Conservation (phyloP, 2,329 filamentous ascomycete genomes). For the Paraconiothyrium brasiliense region DNA sequence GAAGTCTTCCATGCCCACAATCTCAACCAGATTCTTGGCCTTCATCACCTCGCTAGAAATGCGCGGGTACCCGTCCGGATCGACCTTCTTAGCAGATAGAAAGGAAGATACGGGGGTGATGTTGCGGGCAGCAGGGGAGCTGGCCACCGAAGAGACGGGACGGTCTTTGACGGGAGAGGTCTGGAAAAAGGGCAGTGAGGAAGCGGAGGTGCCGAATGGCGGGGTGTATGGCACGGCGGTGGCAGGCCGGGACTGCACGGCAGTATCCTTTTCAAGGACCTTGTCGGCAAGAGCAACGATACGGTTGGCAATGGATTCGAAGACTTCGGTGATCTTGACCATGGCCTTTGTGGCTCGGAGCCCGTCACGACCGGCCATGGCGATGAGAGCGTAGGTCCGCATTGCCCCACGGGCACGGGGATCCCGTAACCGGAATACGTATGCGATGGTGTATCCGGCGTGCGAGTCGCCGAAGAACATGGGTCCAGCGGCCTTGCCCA, state of each 20-base stretch:
- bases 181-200: constrained; percentile 34
- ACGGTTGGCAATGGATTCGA: constrained; percentile 62
- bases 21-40: constrained; percentile 66
- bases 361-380: constrained; percentile 65
- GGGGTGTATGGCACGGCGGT: constrained; percentile 43
- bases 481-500: constrained; percentile 65
- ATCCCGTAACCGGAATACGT: constrained; percentile 67
- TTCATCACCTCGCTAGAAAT: constrained; percentile 61
- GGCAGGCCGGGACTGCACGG: constrained; percentile 34
- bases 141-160: constrained; percentile 39
- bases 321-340: constrained; percentile 55
- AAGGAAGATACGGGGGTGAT: constrained; percentile 68
- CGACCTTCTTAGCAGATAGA: constrained; percentile 64
- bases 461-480: constrained; percentile 66
- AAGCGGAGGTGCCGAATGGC: constrained; percentile 42
- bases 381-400: constrained; percentile 66
- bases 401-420: constrained; percentile 65
- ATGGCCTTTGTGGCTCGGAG: constrained; percentile 57
- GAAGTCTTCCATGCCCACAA: constrained; percentile 66
- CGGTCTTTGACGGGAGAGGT: constrained; percentile 40
- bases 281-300: constrained; percentile 57
- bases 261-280: constrained; percentile 49
- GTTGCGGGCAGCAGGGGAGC: constrained; percentile 49
- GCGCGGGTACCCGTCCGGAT: constrained; percentile 65
- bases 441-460: constrained; percentile 67